Evolutionary conservation across 108 stramenopile species (phyloP), one percentile per base, ranked within the genome.

Genomic region (Pseudonitzschia pungens): DNA sequence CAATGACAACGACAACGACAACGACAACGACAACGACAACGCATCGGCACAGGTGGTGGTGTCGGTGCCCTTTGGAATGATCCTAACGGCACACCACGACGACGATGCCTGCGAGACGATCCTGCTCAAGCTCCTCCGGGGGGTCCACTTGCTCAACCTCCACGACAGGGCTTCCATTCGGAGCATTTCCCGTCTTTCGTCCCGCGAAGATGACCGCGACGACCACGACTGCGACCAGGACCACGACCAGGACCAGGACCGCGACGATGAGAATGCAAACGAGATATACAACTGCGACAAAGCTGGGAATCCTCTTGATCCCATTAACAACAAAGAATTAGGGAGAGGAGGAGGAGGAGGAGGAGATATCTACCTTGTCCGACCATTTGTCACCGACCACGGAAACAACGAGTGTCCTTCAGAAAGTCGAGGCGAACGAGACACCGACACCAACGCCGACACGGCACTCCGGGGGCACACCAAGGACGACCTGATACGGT

Each of bases 101-200:
- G 91, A 96, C 83, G 95, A 92, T 79, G 84, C 87, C 12, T 84
- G 81, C 28, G 92, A 96, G 80, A 89, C 91, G 1, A 65, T 93
- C 32, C 59, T 93, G n/a, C 72, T 96, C 31, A 96, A 96, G 77
- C 60, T 93, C 12, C 53, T 96, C 12, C 84, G 95, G 16, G 95
- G 95, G 20, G 83, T 85, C 10, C 92, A 96, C 70, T 63, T 96
- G 41, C 74, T 87, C 40, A 93, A 96, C 78, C 36, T 62, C 14
- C 60, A 62, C n/a, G 33, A 62, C 0, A 62, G n/a, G 36, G 60
- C 33, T 12, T 40, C 60, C n/a, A 62, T 62, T 20, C 18, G 12
- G 0, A 62, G 60, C 36, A 62, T 62, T 0, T 18, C 60, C n/a
- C 60, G 15, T 8, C 27, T 70, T 90, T 18, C 45, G 6, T 43